Conservation (phyloP, 129 eudicot genomes). For the Silybum marianum region DNA sequence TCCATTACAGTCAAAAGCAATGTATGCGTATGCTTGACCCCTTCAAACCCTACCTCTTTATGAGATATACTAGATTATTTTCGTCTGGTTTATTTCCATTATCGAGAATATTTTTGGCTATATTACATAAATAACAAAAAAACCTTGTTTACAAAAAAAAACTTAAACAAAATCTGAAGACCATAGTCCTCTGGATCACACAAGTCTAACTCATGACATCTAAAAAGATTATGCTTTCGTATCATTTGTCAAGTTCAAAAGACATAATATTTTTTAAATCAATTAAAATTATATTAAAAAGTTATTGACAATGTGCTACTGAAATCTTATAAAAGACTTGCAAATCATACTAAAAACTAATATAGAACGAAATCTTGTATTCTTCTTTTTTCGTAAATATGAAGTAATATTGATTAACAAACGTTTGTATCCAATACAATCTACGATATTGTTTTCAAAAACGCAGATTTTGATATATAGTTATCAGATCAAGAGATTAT, state of each 20-base stretch:
- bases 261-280: no score
- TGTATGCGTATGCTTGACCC: not conserved
- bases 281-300: no score
- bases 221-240: not conserved
- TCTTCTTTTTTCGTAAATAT: not conserved
- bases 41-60: not conserved
- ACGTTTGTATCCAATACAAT: not conserved
- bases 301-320: not conserved
- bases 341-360: not conserved
- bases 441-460: not conserved
- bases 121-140: not conserved
- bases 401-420: not conserved
- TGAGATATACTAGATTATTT: not conserved
- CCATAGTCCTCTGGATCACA: not conserved
- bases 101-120: not conserved
- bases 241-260: not conserved
- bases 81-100: not conserved
- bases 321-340: no score
- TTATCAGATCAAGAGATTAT: not conserved
- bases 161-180: not conserved
- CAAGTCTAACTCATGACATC: not conserved
- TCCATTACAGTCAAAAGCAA: not conserved
- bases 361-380: not conserved
- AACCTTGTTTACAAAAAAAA: not conserved
- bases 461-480: not conserved